Base-by-base conservation (phyloP, 768 basidiomycete genomes). In the Cystobasidium ongulense region DNA sequence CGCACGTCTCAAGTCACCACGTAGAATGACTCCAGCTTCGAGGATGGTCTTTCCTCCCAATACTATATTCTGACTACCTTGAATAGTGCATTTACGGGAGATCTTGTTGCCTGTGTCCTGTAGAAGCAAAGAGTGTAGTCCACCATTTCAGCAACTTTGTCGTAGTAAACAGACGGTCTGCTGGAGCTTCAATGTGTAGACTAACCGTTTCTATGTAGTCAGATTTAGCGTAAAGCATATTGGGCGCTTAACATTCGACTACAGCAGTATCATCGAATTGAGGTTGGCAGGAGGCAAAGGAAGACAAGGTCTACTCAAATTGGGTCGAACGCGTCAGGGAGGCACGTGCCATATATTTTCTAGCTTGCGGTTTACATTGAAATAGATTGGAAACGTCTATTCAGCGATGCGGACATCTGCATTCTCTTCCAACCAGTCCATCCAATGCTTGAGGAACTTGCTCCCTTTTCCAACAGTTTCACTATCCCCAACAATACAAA, bases 11-110 rank as follows among this genome's bases (percentile, higher is more conserved):
- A 99, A 84, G 80, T 99, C 96, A 1, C 96, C 96, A 61, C 96
- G 88, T 63, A 99, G 89, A 68, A 97, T 91, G 10, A 91, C 90
- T 23, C 88, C 86, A 74, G 86, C 89, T 0, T 92, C 89, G 74
- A 99, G 94, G 81, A 98, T 92, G 1, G 92, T 93, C 83, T 97
- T 96, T 57, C 95, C 96, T 46, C 92, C 68, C 27, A 71, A 17
- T 35, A 71, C 53, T 29, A 71, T 71, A 27, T 61, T 71, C 35
- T 54, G 54, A 36, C 36, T 39, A 2, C 68, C 68, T 8, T n/a
- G 27, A 15, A 71, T 43, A 8, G 31, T 23, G n/a, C 36, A 54
- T 31, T 61, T 54, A 15, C 68, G 68, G 1, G 50, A 57, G 18
- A 71, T 31, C 33, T 33, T 38, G 54, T 71, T 71, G 33, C 68